phyloP scores from a whole-genome alignment of 768 basidiomycete genomes.

The Pleurotus sapidus region DNA sequence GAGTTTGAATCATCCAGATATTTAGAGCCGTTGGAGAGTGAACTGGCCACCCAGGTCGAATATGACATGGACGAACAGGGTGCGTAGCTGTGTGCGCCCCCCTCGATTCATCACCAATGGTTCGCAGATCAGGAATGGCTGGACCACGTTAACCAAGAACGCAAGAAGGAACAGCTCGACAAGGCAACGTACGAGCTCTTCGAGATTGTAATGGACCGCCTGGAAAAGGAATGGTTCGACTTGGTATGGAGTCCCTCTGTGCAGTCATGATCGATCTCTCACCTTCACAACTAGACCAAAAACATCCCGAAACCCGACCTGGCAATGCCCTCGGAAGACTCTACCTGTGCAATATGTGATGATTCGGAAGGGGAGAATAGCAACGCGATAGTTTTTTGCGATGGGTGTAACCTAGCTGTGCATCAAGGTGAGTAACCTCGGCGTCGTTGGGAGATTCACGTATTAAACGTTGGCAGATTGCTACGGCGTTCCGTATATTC shows the following conservation, averaged over 20 bases:
- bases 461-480: conserved; percentile 59
- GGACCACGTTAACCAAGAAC: conserved; percentile 76
- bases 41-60: conserved; percentile 90
- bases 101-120: neutral
- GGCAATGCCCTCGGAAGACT: conserved; percentile 90
- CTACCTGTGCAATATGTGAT: conserved; percentile 95
- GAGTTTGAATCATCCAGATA: conserved; percentile 3
- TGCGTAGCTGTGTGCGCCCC: conserved; percentile 23
- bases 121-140: conserved; percentile 91
- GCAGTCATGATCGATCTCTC: neutral
- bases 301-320: conserved; percentile 87
- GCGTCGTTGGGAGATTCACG: neutral
- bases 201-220: conserved; percentile 94
- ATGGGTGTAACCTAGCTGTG: conserved; percentile 98
- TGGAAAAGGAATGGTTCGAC: conserved; percentile 99
- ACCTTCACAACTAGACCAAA: conserved; percentile 65
- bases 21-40: conserved; percentile 87
- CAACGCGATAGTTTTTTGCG: conserved; percentile 98
- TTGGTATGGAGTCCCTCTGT: conserved; percentile 49
- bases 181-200: conserved; percentile 81
- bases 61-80: conserved; percentile 99
- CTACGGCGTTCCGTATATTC: conserved; percentile 98
- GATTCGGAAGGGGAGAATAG: conserved; percentile 98
- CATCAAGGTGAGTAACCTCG: conserved; percentile 77
- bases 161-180: conserved; percentile 73